phyloP scores from a whole-genome alignment of 2,329 filamentous ascomycete species.

The Aspergillus carbonarius region DNA sequence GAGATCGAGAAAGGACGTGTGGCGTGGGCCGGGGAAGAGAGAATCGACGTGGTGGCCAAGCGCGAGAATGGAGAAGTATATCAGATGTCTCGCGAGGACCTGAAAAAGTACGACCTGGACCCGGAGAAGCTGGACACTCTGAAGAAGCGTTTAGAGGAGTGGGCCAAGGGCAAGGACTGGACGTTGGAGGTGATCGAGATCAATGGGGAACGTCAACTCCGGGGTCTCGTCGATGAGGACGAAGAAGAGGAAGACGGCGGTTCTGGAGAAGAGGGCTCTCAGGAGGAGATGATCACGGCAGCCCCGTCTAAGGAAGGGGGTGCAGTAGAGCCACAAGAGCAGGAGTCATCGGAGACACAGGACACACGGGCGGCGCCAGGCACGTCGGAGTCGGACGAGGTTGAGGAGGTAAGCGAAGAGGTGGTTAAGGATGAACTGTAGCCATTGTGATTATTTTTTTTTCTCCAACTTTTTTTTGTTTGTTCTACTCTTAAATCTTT shows the following conservation, averaged over 20 bases:
- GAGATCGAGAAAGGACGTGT: constrained; percentile 59
- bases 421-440: constrained; percentile 42
- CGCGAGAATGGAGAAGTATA: constrained; percentile 63
- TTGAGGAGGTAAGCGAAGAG: constrained; percentile 37
- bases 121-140: constrained; percentile 68
- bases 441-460: constrained; percentile 9
- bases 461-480: no score
- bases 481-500: background rate
- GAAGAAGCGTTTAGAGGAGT: constrained; percentile 64
- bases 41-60: constrained; percentile 51
- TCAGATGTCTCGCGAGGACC: constrained; percentile 63
- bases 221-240: constrained; percentile 65
- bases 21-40: constrained; percentile 50
- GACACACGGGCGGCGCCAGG: constrained; percentile 7
- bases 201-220: constrained; percentile 63
- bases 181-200: constrained; percentile 75
- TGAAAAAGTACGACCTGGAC: constrained; percentile 67
- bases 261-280: constrained; percentile 15
- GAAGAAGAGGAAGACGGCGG: constrained; percentile 48
- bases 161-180: constrained; percentile 73
- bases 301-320: background rate
- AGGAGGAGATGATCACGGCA: background rate
- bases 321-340: background rate
- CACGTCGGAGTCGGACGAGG: constrained; percentile 12
- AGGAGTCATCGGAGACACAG: constrained; percentile 18